phyloP scores from a whole-genome alignment of 2,329 filamentous ascomycete species.

The Ophiostoma sp. region DNA sequence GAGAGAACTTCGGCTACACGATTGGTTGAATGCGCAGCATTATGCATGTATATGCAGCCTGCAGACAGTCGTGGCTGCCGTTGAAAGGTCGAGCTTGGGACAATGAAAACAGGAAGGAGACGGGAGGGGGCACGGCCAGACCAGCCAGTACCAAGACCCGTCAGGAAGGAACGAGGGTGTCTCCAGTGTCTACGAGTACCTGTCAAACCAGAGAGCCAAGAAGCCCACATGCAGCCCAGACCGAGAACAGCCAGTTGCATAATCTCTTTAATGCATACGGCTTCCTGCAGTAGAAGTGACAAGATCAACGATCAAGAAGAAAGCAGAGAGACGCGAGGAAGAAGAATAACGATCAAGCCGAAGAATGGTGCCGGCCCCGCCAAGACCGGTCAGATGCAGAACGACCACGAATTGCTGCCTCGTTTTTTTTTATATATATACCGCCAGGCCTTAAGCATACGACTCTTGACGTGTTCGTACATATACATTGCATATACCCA shows the following conservation, averaged over 20 bases:
- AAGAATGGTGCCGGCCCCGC: no score
- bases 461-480: constrained; percentile 3
- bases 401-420: no score
- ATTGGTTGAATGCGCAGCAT: constrained; percentile 24
- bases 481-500: not conserved
- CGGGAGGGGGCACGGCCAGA: constrained; percentile 5
- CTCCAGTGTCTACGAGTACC: no score
- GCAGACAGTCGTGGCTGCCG: constrained; percentile 43
- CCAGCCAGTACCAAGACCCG: no score
- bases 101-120: constrained; percentile 17
- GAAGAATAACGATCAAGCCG: not conserved
- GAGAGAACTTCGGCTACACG: not conserved
- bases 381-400: no score
- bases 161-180: no score
- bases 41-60: constrained; percentile 34
- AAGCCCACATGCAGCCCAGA: not conserved
- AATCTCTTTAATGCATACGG: constrained; percentile 2
- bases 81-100: constrained; percentile 36
- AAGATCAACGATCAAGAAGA: not conserved
- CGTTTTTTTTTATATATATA: no score
- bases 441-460: not conserved
- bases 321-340: not conserved
- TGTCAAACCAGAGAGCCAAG: no score
- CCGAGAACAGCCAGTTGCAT: constrained; percentile 5
- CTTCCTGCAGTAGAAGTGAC: not conserved